phyloP scores from a whole-genome alignment of 805 yeast genomes.

The Saccharomycopsis microspora region DNA sequence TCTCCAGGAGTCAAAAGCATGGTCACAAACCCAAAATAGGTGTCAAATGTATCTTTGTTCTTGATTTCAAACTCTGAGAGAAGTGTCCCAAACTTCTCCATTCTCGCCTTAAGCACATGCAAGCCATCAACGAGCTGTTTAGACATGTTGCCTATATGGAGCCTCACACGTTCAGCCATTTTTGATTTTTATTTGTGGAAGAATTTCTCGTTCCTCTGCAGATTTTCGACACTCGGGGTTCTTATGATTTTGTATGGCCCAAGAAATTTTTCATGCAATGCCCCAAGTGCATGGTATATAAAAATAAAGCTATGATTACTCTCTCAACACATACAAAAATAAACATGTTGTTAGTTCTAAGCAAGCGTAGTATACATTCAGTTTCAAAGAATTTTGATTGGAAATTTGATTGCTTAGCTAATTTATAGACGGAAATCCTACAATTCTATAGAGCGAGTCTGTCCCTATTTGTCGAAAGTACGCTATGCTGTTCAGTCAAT shows the following conservation, averaged over 20 bases:
- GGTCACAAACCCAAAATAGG: slow-evolving; percentile 54
- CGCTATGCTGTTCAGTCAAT: too few relatives aligned
- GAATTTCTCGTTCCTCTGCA: too few relatives aligned
- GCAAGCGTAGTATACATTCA: too few relatives aligned
- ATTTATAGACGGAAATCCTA: too few relatives aligned
- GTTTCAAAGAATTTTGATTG: too few relatives aligned
- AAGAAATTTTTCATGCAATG: neutral
- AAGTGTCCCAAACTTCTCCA: slow-evolving; percentile 52
- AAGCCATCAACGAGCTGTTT: slow-evolving; percentile 33
- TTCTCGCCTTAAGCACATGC: slow-evolving; percentile 39
- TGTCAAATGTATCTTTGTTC: slow-evolving; percentile 40
- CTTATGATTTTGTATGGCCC: neutral
- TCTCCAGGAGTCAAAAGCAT: slow-evolving; percentile 37
- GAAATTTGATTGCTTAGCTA: too few relatives aligned
- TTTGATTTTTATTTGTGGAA: neutral
- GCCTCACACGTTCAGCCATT: slow-evolving; percentile 19
- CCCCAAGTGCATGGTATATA: too few relatives aligned
- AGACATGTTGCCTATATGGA: slow-evolving; percentile 66
- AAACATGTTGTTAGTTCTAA: too few relatives aligned
- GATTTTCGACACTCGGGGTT: neutral
- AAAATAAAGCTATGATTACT: too few relatives aligned
- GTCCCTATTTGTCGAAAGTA: too few relatives aligned
- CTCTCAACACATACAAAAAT: too few relatives aligned
- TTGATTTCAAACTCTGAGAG: slow-evolving; percentile 36
- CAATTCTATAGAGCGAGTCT: too few relatives aligned